A percentile compares a stretch with the other conserved stretches of the same genome.
phyloP scores from a whole-genome alignment of 2,329 filamentous ascomycete genomes.

The Leptoxyphium fumago region DNA sequence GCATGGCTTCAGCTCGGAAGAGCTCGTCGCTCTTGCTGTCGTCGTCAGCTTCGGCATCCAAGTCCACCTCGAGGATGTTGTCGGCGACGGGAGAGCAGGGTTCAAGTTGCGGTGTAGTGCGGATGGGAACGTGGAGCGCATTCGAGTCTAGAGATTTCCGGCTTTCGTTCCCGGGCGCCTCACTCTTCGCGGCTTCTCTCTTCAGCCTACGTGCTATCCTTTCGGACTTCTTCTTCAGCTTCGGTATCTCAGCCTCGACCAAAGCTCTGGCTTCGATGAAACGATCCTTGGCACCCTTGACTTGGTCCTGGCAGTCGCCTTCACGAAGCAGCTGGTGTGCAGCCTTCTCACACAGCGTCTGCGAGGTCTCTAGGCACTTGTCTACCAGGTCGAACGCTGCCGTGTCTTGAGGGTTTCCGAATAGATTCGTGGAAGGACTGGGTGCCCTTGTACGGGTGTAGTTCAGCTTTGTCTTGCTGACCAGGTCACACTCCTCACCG shows the following conservation, averaged over 20 bases:
- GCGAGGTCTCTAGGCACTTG: conserved; percentile 63
- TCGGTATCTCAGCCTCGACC: conserved; percentile 15
- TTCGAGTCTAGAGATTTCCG: no score
- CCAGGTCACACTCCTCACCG: conserved; percentile 21
- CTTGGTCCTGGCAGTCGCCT: conserved; percentile 67
- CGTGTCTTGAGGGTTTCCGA: conserved; percentile 6
- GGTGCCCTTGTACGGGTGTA: conserved; percentile 14
- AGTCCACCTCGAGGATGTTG: background rate
- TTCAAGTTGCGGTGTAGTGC: no score
- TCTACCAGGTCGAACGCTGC: conserved; percentile 49
- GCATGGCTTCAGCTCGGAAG: background rate
- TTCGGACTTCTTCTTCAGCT: conserved; percentile 9
- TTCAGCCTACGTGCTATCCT: conserved; percentile 7
- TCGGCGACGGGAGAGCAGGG: background rate
- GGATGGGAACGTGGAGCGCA: no score
- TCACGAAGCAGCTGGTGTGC: conserved; percentile 83
- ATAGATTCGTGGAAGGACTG: background rate
- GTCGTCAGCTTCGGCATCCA: background rate
- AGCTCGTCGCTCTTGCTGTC: conserved; percentile 2
- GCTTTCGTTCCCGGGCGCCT: no score
- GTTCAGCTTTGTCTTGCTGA: conserved; percentile 23
- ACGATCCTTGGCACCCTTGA: conserved; percentile 52
- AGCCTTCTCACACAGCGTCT: conserved; percentile 69
- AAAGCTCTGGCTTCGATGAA: conserved; percentile 49
- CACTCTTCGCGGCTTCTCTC: background rate